Conservation (phyloP, 2,329 filamentous ascomycete genomes). For the Microsporum audouinii region DNA sequence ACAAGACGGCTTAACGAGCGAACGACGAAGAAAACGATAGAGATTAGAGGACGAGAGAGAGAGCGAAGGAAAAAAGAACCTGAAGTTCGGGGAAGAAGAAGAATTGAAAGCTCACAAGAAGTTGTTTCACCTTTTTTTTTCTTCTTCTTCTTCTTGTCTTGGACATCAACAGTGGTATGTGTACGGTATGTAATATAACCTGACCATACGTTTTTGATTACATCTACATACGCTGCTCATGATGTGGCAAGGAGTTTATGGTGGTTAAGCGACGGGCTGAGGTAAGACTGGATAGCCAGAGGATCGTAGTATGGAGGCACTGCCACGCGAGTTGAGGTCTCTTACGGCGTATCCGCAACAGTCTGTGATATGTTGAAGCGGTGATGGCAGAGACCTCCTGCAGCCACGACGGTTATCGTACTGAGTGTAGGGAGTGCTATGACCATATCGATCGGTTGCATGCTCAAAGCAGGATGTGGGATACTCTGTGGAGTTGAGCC, state of each 20-base stretch:
- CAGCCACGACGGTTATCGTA: background rate
- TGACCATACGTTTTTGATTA: background rate
- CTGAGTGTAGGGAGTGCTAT: background rate
- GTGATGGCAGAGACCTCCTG: too few relatives aligned
- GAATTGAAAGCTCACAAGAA: background rate
- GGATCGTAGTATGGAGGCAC: too few relatives aligned
- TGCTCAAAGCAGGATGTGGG: background rate
- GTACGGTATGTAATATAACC: background rate
- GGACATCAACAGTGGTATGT: background rate
- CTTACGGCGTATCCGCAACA: too few relatives aligned
- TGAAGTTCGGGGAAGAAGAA: background rate
- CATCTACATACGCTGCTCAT: too few relatives aligned
- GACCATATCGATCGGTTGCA: background rate
- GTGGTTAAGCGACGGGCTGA: background rate
- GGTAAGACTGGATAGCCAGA: too few relatives aligned
- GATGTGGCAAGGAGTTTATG: background rate
- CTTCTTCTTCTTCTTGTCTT: background rate
- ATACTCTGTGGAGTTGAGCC: background rate
- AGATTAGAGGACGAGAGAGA: background rate
- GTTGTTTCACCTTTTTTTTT: slow-evolving; percentile 4
- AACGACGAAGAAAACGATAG: background rate
- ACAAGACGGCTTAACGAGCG: background rate
- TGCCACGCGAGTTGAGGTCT: too few relatives aligned
- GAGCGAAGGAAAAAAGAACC: background rate
- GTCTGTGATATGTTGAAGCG: too few relatives aligned